Conservation (phyloP, 108 stramenopile genomes). For the Asterionellopsis glacialis region DNA sequence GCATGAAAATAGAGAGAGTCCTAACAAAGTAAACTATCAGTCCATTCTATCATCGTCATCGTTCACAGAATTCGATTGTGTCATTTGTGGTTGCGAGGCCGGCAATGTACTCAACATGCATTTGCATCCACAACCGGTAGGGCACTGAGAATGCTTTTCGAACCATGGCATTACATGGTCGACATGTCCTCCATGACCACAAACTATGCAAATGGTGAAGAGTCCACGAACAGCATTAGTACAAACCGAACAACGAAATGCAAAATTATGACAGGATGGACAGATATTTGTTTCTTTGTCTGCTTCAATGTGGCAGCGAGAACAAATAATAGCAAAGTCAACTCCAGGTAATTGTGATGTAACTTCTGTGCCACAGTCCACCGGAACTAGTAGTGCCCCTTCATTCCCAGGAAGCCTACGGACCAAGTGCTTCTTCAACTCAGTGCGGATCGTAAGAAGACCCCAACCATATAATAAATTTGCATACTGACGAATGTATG, state of each 20-base stretch:
- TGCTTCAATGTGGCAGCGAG: constrained; percentile 38
- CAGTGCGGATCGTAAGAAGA: constrained; percentile 52
- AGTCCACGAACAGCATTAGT: constrained; percentile 65
- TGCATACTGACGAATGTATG: constrained; percentile 59
- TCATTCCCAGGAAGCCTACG: constrained; percentile 26
- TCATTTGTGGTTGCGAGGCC: too few relatives aligned
- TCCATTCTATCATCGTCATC: too few relatives aligned
- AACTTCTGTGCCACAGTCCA: not conserved
- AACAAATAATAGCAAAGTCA: constrained; percentile 43
- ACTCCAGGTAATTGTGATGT: constrained; percentile 24
- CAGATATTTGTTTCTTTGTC: constrained; percentile 41
- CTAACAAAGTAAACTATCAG: too few relatives aligned
- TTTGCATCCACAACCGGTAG: constrained; percentile 79
- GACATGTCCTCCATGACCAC: constrained; percentile 65
- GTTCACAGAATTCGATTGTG: too few relatives aligned
- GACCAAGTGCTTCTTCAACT: constrained; percentile 64
- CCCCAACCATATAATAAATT: constrained; percentile 69
- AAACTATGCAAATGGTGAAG: constrained; percentile 56
- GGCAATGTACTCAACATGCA: constrained; percentile 33
- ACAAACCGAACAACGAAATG: constrained; percentile 75
- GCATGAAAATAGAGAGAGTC: too few relatives aligned
- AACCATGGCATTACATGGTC: constrained; percentile 76
- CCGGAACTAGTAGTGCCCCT: constrained; percentile 11
- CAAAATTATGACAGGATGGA: constrained; percentile 45
- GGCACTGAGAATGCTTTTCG: constrained; percentile 41